phyloP scores from a whole-genome alignment of 768 basidiomycete genomes.

The Mycena venus region DNA sequence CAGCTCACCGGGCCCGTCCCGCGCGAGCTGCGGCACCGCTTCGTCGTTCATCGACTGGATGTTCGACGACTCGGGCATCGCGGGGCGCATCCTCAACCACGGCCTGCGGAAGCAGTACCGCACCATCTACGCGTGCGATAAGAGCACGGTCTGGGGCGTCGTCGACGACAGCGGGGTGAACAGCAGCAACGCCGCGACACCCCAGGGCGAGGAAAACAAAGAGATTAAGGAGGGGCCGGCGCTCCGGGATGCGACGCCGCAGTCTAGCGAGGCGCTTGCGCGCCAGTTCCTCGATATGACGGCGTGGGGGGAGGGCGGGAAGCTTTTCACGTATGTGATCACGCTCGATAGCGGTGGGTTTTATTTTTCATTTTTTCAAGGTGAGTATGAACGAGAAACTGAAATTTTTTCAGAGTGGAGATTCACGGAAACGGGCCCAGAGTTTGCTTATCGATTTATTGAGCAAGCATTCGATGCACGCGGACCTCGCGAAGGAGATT shows the following conservation, averaged over 20 bases:
- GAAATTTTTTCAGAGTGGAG: conserved; percentile 43
- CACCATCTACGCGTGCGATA: conserved; percentile 53
- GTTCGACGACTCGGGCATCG: conserved; percentile 52
- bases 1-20: conserved; percentile 61
- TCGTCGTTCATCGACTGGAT: conserved; percentile 57
- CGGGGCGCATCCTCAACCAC: conserved; percentile 53
- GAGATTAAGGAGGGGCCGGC: conserved; percentile 14
- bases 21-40: conserved; percentile 48
- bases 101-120: conserved; percentile 56
- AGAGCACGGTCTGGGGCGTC: conserved; percentile 51
- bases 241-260: conserved; percentile 1
- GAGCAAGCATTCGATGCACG: conserved; percentile 63
- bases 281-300: conserved; percentile 56
- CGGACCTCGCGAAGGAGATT: conserved; percentile 57
- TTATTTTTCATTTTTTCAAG: not conserved
- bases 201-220: conserved; percentile 27
- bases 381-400: not conserved
- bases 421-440: conserved; percentile 62
- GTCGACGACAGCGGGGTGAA: conserved; percentile 33
- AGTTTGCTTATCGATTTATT: conserved; percentile 59
- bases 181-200: not conserved
- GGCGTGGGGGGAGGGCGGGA: conserved; percentile 54
- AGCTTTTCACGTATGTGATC: conserved; percentile 61
- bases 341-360: conserved; percentile 51
- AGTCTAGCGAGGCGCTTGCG: conserved; percentile 41